phyloP scores from a whole-genome alignment of 2,329 filamentous ascomycete genomes.

The Alternaria brassicae region DNA sequence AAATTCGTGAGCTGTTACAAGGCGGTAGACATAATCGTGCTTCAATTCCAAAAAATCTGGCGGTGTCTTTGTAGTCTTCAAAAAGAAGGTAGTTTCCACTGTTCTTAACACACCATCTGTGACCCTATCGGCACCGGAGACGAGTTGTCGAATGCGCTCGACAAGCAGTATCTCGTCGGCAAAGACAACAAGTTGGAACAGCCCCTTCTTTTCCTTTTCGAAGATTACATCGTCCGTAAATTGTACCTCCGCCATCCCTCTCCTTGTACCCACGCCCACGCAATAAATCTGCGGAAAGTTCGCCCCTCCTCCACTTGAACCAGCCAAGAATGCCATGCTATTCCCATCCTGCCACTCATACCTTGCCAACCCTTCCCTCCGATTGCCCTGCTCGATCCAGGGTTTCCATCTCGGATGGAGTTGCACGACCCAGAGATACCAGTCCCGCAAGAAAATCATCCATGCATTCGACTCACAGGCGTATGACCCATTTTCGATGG shows the following conservation, averaged over 20 bases:
- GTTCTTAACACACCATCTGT: not conserved
- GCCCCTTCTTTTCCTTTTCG: not conserved
- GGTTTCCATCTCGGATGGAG: not conserved
- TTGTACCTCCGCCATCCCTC: not conserved
- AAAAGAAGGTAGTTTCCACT: not conserved
- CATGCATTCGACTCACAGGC: not conserved
- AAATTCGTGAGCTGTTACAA: not conserved
- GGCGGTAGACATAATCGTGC: not conserved
- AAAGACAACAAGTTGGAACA: not conserved
- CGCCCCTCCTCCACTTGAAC: not conserved
- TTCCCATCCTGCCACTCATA: not conserved
- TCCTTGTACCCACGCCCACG: not conserved
- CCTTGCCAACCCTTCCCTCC: not conserved
- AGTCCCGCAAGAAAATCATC: not conserved
- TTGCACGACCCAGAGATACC: not conserved
- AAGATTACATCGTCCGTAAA: not conserved
- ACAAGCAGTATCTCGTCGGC: not conserved
- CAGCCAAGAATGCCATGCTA: not conserved
- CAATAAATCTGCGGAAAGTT: not conserved
- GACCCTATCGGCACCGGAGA: not conserved
- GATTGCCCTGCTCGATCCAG: not conserved
- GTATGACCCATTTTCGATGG: not conserved
- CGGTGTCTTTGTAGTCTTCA: not conserved
- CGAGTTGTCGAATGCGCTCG: not conserved
- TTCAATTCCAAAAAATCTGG: not conserved